Evolutionary conservation across 768 basidiomycete genomes (phyloP).

Genomic region (Naganishia antarctica): DNA sequence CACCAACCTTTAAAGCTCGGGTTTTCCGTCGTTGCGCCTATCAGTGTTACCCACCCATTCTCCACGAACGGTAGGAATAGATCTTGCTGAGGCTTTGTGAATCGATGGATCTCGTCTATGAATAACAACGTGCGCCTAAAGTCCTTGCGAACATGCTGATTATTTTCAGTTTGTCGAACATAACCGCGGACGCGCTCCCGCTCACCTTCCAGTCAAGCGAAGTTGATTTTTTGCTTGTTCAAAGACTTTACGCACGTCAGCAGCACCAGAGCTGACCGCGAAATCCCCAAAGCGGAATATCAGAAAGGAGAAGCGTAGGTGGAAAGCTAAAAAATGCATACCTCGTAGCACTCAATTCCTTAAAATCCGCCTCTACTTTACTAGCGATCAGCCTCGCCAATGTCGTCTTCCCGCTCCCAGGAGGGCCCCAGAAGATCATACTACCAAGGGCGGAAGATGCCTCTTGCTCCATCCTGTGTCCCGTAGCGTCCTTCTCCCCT

Average conservation of each 20-base stretch:
- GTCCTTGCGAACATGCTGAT: constrained; percentile 48
- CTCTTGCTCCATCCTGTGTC: constrained; percentile 44
- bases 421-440: constrained; percentile 48
- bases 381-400: constrained; percentile 66
- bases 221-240: constrained; percentile 69
- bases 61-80: constrained; percentile 77
- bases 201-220: constrained; percentile 58
- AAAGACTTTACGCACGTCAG: constrained; percentile 67
- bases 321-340: constrained; percentile 21
- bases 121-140: constrained; percentile 62
- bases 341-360: constrained; percentile 70
- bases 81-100: constrained; percentile 54
- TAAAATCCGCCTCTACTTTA: constrained; percentile 60
- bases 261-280: constrained; percentile 53
- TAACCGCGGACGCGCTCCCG: not conserved
- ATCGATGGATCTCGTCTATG: constrained; percentile 75
- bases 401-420: constrained; percentile 53
- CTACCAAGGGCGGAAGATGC: constrained; percentile 53
- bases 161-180: not conserved
- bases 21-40: constrained; percentile 85
- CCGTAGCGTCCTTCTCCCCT: constrained; percentile 18
- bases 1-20: constrained; percentile 64
- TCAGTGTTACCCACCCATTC: constrained; percentile 68
- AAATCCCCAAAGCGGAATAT: no score
- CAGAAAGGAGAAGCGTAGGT: no score